A percentile compares a stretch with the other conserved stretches of the same genome.
phyloP scores from a whole-genome alignment of 2,329 filamentous ascomycete genomes.

The Phaeophleospora eucalypticola region DNA sequence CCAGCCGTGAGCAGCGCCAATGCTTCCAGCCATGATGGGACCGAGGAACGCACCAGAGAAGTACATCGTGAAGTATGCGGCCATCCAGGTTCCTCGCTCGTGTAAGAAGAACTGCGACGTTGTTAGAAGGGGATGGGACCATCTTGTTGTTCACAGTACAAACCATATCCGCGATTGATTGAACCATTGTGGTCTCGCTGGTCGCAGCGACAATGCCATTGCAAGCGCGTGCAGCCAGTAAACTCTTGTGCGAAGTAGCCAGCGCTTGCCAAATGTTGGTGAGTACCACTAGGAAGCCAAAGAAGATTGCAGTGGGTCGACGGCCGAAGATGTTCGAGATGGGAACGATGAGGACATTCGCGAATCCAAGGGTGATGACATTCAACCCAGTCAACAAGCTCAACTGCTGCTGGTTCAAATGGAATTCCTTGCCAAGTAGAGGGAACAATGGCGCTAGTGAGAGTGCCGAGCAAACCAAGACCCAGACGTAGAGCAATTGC shows the following conservation, averaged over 20 bases:
- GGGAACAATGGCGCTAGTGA: slow-evolving; percentile 45
- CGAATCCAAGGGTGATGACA: slow-evolving; percentile 43
- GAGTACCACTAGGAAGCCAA: slow-evolving; percentile 38
- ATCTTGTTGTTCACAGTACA: no score
- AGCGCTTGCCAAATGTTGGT: slow-evolving; percentile 44
- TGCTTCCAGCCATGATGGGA: slow-evolving; percentile 42
- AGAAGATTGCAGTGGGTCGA: slow-evolving; percentile 38
- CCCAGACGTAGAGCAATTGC: slow-evolving; percentile 41
- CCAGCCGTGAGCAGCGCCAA: slow-evolving; percentile 42
- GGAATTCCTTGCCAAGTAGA: slow-evolving; percentile 38
- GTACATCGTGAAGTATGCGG: slow-evolving; percentile 32
- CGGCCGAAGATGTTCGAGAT: slow-evolving; percentile 44
- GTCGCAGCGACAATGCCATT: slow-evolving; percentile 43
- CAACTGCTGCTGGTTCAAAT: slow-evolving; percentile 39
- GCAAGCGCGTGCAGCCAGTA: slow-evolving; percentile 42
- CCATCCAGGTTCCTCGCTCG: slow-evolving; percentile 32
- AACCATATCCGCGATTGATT: slow-evolving; percentile 43
- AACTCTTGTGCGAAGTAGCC: slow-evolving; percentile 39
- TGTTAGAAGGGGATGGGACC: not conserved
- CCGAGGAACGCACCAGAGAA: slow-evolving; percentile 43
- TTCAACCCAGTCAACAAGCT: slow-evolving; percentile 42
- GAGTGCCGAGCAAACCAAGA: slow-evolving; percentile 40
- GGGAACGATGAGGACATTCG: slow-evolving; percentile 44
- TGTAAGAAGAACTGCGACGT: slow-evolving; percentile 39
- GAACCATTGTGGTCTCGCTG: slow-evolving; percentile 41